phyloP scores from a whole-genome alignment of 1,139 yeast genomes.

The Scheffersomyces insectosa region DNA sequence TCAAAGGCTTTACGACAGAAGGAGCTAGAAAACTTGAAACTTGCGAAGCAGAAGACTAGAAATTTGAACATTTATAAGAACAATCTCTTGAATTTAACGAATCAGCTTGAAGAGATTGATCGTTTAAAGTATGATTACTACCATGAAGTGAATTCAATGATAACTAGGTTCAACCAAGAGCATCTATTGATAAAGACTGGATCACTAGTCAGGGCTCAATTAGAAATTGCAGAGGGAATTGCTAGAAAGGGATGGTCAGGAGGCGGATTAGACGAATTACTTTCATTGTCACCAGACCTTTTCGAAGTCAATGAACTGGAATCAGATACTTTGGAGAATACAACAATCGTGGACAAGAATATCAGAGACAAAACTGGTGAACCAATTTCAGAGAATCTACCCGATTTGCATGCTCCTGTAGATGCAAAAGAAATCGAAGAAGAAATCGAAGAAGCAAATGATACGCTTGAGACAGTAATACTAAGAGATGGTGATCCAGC shows the following conservation, averaged over 20 bases:
- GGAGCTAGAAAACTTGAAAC: slow-evolving; percentile 56
- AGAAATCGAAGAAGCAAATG: slow-evolving; percentile 2
- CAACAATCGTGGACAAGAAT: slow-evolving; percentile 10
- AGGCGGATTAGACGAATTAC: slow-evolving; percentile 73
- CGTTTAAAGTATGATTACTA: slow-evolving; percentile 73
- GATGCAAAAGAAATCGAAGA: background rate
- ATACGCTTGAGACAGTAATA: slow-evolving; percentile 15
- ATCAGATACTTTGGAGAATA: slow-evolving; percentile 10
- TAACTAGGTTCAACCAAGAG: slow-evolving; percentile 41
- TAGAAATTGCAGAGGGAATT: slow-evolving; percentile 77
- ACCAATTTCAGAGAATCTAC: no score
- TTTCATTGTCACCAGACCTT: slow-evolving; percentile 55
- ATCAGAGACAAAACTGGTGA: no score
- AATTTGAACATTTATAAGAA: slow-evolving; percentile 65
- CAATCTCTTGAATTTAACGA: slow-evolving; percentile 65
- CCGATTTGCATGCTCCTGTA: background rate
- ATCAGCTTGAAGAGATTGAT: slow-evolving; percentile 78
- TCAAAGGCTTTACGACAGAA: slow-evolving; percentile 52
- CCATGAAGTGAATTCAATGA: slow-evolving; percentile 59
- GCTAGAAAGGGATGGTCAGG: slow-evolving; percentile 88
- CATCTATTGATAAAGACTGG: slow-evolving; percentile 58
- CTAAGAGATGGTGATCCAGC: slow-evolving; percentile 1
- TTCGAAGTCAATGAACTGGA: slow-evolving; percentile 27
- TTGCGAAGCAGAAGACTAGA: slow-evolving; percentile 57
- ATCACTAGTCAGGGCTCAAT: slow-evolving; percentile 71